Percentiles rank a stretch among this genome's conserved stretches.
Evolutionary conservation across 371 early-diverging fungal species (phyloP).

Genomic region (Chytridium lagenaria): DNA sequence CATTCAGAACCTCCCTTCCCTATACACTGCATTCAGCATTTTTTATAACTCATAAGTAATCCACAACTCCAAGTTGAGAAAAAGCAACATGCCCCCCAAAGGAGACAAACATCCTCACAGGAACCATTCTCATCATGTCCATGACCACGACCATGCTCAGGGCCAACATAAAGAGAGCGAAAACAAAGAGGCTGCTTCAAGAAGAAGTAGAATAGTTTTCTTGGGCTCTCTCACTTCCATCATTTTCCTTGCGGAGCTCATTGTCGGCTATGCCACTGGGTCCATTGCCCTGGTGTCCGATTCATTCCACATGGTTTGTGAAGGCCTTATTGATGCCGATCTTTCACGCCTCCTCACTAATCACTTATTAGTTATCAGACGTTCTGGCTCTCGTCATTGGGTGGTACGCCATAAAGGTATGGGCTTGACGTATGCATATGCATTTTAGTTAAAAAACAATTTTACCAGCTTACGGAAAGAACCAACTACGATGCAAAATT

Average conservation of each 20-base stretch:
- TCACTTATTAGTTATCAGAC: constrained; percentile 66
- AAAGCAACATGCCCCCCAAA: no score
- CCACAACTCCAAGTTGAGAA: no score
- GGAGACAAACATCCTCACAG: no score
- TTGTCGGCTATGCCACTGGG: constrained; percentile 75
- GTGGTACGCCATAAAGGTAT: constrained; percentile 81
- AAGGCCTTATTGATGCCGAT: not conserved
- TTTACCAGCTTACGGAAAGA: constrained; percentile 44
- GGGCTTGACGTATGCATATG: constrained; percentile 2
- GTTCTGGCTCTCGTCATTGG: constrained; percentile 80
- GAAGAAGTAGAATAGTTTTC: not conserved
- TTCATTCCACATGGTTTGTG: constrained; percentile 82
- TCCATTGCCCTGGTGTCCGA: constrained; percentile 93
- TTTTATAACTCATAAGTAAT: no score
- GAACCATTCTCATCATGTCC: no score
- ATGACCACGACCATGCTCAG: no score
- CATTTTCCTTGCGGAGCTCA: constrained; percentile 80
- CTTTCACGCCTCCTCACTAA: not conserved
- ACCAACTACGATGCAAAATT: constrained; percentile 66
- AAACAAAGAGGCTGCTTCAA: not conserved
- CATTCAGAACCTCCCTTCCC: no score
- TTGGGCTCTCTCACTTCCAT: constrained; percentile 55
- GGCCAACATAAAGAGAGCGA: no score
- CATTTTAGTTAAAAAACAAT: not conserved
- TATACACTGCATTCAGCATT: no score